These are phyloP conservation scores for Exophiala viscosa DNA, from an alignment of 2,329 filamentous ascomycete genomes.

Conservation along the genomic window DNA sequence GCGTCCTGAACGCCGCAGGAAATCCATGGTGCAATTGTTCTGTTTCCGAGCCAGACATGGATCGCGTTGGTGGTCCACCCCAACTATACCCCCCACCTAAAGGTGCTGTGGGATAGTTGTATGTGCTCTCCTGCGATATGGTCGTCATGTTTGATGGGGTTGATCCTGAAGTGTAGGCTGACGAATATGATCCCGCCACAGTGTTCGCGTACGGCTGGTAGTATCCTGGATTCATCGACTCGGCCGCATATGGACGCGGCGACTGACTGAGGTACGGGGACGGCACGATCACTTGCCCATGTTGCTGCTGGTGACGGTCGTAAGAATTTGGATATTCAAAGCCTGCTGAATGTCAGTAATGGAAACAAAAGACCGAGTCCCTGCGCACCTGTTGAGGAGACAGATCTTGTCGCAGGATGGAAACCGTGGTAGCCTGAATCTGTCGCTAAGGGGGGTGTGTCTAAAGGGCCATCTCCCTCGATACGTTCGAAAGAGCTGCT, in stretches of 20 bases:
- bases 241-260: slow-evolving; percentile 6
- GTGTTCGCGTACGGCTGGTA: slow-evolving; percentile 12
- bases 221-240: slow-evolving; percentile 14
- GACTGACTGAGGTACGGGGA: slow-evolving; percentile 11
- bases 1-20: slow-evolving; percentile 14
- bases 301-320: slow-evolving; percentile 6
- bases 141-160: slow-evolving; percentile 6
- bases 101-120: slow-evolving; percentile 10
- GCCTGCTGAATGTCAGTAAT: slow-evolving; percentile 12
- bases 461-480: slow-evolving; percentile 7
- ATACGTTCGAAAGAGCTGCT: slow-evolving; percentile 20
- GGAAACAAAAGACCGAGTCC: neutral
- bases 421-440: slow-evolving; percentile 12
- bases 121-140: slow-evolving; percentile 11
- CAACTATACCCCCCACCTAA: slow-evolving; percentile 13
- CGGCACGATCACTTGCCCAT: slow-evolving; percentile 4
- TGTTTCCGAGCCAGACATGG: slow-evolving; percentile 14
- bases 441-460: slow-evolving; percentile 10
- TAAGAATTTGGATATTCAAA: slow-evolving; percentile 11
- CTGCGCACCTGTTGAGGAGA: slow-evolving; percentile 11
- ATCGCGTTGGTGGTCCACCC: slow-evolving; percentile 11
- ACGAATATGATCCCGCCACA: slow-evolving; percentile 5
- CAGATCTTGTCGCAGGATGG: slow-evolving; percentile 5
- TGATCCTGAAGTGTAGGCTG: slow-evolving; percentile 9
- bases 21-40: slow-evolving; percentile 17